Percentiles rank a stretch among this genome's conserved stretches.
These are phyloP conservation scores for Ceriops decandra DNA, from an alignment of 345 rosid species.

Conservation along the genomic window DNA sequence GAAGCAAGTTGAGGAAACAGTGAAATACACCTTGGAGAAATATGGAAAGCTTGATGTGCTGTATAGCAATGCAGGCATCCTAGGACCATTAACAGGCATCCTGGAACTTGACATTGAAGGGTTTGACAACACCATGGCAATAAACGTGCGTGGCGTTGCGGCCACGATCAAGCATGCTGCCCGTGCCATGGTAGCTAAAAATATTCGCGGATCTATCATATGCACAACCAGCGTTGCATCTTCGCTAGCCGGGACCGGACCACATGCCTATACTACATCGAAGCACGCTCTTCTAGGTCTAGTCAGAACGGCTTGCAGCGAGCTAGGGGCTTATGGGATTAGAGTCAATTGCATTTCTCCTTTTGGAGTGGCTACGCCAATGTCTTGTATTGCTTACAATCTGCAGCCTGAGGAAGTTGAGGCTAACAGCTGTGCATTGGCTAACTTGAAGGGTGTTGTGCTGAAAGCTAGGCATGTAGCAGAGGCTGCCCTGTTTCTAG, in stretches of 20 bases:
- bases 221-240: slow-evolving; percentile 73
- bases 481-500: slow-evolving; percentile 79
- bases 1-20: slow-evolving; percentile 61
- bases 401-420: slow-evolving; percentile 48
- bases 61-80: slow-evolving; percentile 80
- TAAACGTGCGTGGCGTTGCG: slow-evolving; percentile 75
- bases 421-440: slow-evolving; percentile 31
- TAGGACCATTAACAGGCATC: slow-evolving; percentile 54
- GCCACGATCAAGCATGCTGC: slow-evolving; percentile 77
- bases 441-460: slow-evolving; percentile 63
- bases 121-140: slow-evolving; percentile 54
- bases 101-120: slow-evolving; percentile 52
- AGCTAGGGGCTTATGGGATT: slow-evolving; percentile 75
- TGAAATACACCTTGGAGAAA: slow-evolving; percentile 43
- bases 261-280: slow-evolving; percentile 70
- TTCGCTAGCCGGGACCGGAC: slow-evolving; percentile 58
- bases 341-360: slow-evolving; percentile 85
- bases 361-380: slow-evolving; percentile 79
- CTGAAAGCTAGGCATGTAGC: slow-evolving; percentile 74
- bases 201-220: slow-evolving; percentile 68
- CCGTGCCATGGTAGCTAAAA: slow-evolving; percentile 64
- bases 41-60: slow-evolving; percentile 65
- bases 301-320: slow-evolving; percentile 64
- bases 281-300: slow-evolving; percentile 80
- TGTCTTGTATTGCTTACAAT: slow-evolving; percentile 50